phyloP scores from a whole-genome alignment of 768 basidiomycete species.

The Auriscalpium vulgare region DNA sequence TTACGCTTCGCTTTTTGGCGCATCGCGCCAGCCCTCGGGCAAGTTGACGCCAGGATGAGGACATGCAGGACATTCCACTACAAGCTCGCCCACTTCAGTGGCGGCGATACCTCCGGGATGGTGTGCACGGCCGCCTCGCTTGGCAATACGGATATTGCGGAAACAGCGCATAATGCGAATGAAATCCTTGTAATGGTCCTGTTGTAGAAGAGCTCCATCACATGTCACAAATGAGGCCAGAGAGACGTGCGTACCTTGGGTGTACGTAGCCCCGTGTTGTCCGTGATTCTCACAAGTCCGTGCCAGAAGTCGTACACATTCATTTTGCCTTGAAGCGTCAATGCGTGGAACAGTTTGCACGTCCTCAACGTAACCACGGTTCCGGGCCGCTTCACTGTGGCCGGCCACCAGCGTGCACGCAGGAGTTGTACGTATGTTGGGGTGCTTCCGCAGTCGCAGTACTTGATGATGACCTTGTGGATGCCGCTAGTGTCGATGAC shows the following conservation, averaged over 20 bases:
- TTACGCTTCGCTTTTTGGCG: conserved; percentile 8
- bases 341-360: conserved; percentile 3
- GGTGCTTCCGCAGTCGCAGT: background rate
- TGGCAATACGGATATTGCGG: conserved; percentile 15
- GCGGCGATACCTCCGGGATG: conserved; percentile 7
- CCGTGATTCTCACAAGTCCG: conserved; percentile 2
- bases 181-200: background rate
- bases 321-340: conserved; percentile 7
- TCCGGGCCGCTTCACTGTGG: conserved; percentile 2
- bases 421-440: background rate
- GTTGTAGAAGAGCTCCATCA: too few species aligned
- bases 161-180: conserved; percentile 12
- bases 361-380: conserved; percentile 11
- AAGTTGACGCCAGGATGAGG: conserved; percentile 16
- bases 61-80: conserved; percentile 18
- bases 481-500: background rate
- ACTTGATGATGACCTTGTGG: background rate
- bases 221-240: too few species aligned
- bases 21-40: conserved; percentile 10
- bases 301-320: conserved; percentile 9
- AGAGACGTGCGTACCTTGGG: too few species aligned
- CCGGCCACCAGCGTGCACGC: conserved; percentile 10
- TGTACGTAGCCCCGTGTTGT: conserved; percentile 1
- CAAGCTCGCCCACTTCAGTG: conserved; percentile 9
- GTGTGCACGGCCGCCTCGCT: conserved; percentile 15